Conservation (phyloP, 2,329 filamentous ascomycete species). For the Cordyceps cateniannulata region DNA sequence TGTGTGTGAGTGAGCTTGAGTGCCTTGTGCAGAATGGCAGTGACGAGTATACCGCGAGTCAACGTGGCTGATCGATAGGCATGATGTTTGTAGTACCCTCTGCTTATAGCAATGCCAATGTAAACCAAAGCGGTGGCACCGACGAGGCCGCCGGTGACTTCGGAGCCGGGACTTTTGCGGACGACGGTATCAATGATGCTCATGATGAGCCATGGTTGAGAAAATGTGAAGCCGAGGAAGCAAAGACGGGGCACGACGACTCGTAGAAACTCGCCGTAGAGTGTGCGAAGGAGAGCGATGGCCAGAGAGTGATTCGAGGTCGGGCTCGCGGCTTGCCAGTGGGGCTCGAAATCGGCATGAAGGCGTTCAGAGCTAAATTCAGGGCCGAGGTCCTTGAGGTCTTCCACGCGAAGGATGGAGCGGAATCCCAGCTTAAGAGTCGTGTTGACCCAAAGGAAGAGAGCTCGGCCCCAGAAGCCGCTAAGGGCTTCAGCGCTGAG, state of each 20-base stretch:
- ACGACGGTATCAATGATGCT: slow-evolving; percentile 1
- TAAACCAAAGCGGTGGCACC: slow-evolving; percentile 10
- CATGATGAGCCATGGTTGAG: slow-evolving; percentile 8
- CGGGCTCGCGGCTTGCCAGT: slow-evolving; percentile 2
- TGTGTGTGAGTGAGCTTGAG: slow-evolving; percentile 7
- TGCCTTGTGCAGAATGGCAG: slow-evolving; percentile 7
- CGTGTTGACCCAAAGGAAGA: slow-evolving; percentile 13
- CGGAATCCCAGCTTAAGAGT: slow-evolving; percentile 9
- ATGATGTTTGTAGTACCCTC: slow-evolving; percentile 11
- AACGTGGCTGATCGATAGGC: slow-evolving; percentile 7
- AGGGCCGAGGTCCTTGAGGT: slow-evolving; percentile 9
- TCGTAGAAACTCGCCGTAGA: slow-evolving; percentile 6
- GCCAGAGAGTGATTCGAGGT: slow-evolving; percentile 8
- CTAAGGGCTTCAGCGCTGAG: slow-evolving; percentile 18
- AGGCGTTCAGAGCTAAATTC: slow-evolving; percentile 9
- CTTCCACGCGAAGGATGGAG: slow-evolving; percentile 2
- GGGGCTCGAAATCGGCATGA: background rate
- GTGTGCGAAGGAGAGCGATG: background rate
- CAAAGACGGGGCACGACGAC: slow-evolving; percentile 4
- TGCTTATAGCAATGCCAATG: slow-evolving; percentile 7
- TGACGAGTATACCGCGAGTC: slow-evolving; percentile 9
- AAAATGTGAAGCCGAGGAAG: slow-evolving; percentile 9
- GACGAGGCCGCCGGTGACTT: slow-evolving; percentile 3
- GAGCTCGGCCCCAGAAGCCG: slow-evolving; percentile 16
- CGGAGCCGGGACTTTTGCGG: background rate